Percentiles rank a stretch among this genome's conserved stretches.
Conservation (phyloP, 805 yeast genomes). For the Cyberlindnera petersonii region DNA sequence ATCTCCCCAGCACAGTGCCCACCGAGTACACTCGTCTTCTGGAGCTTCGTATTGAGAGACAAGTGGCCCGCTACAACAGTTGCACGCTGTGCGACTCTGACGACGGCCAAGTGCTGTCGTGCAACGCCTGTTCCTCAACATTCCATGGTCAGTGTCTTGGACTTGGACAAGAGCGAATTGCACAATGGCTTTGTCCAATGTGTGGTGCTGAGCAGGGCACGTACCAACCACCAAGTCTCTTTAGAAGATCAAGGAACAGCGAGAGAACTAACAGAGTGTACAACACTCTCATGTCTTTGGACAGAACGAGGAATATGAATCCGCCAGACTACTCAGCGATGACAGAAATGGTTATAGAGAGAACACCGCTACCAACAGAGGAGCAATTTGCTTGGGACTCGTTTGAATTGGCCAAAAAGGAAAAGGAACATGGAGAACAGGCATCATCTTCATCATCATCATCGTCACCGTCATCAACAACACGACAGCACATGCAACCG, state of each 20-base stretch:
- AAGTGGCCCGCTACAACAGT: constrained; percentile 21
- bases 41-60: constrained; percentile 19
- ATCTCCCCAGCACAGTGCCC: constrained; percentile 4
- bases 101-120: constrained; percentile 19
- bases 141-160: constrained; percentile 43
- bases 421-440: not conserved
- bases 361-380: constrained; percentile 15
- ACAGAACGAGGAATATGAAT: constrained; percentile 4
- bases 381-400: constrained; percentile 25
- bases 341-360: constrained; percentile 13
- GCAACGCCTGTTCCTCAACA: constrained; percentile 34
- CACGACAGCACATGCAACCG: not conserved
- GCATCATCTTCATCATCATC: not conserved
- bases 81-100: constrained; percentile 25
- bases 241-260: constrained; percentile 27
- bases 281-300: constrained; percentile 13
- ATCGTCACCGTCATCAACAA: not conserved
- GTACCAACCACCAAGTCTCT: constrained; percentile 19
- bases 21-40: constrained; percentile 8
- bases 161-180: constrained; percentile 14
- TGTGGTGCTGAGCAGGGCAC: constrained; percentile 41
- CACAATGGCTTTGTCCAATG: constrained; percentile 47
- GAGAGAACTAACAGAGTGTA: constrained; percentile 28
- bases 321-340: constrained; percentile 1
- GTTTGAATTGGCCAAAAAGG: constrained; percentile 20